Conservation (phyloP, 768 basidiomycete species). For the Termitomyces bulborhizus region DNA sequence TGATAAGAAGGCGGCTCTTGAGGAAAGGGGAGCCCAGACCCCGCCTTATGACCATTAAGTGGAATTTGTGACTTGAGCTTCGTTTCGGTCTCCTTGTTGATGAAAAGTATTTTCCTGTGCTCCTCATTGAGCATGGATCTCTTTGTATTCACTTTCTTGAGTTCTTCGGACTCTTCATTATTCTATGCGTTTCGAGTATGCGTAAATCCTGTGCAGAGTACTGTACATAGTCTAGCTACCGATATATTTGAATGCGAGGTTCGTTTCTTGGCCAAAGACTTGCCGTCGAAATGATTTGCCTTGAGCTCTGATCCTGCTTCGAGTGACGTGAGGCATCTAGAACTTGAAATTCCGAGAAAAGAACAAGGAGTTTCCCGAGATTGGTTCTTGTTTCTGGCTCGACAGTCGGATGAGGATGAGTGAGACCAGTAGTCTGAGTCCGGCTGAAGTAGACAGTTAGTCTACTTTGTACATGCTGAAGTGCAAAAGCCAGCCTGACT, state of each 20-base stretch:
- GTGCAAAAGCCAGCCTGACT: not conserved
- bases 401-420: no score
- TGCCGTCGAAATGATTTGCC: no score
- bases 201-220: slow-evolving; percentile 10
- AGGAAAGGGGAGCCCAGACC: slow-evolving; percentile 9
- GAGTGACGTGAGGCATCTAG: no score
- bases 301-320: no score
- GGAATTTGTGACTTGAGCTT: not conserved
- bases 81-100: not conserved
- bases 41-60: slow-evolving; percentile 11
- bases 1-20: slow-evolving; percentile 3
- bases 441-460: no score
- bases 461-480: no score
- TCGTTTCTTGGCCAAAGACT: not conserved
- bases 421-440: no score
- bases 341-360: no score
- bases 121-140: not conserved
- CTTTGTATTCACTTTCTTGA: slow-evolving; percentile 3
- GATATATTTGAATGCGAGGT: slow-evolving; percentile 6
- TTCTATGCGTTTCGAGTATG: slow-evolving; percentile 1
- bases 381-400: no score
- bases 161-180: not conserved
- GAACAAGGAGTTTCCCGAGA: no score
- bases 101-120: slow-evolving; percentile 10
- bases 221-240: slow-evolving; percentile 10